phyloP scores from a whole-genome alignment of 352 stramenopile species.

The Pythium sp. region DNA sequence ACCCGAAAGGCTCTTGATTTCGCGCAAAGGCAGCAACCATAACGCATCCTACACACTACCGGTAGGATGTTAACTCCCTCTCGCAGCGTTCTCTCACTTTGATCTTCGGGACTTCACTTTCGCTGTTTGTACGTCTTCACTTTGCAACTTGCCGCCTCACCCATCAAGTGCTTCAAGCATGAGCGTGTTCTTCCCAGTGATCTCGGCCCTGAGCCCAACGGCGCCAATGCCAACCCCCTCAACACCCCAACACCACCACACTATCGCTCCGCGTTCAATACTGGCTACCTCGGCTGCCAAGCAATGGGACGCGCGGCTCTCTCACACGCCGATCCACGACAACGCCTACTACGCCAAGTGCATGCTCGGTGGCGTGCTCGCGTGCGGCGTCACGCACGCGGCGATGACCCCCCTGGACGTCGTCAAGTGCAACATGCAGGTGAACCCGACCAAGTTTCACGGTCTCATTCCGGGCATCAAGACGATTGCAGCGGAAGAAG shows the following conservation, averaged over 20 bases:
- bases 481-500: slow-evolving; percentile 87
- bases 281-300: slow-evolving; percentile 72
- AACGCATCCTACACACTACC: not conserved
- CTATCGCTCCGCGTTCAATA: slow-evolving; percentile 33
- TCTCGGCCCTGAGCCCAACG: slow-evolving; percentile 65
- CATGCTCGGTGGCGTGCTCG: slow-evolving; percentile 91
- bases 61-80: not conserved
- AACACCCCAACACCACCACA: slow-evolving; percentile 23
- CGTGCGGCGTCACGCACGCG: slow-evolving; percentile 92
- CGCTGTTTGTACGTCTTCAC: not conserved
- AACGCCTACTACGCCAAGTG: slow-evolving; percentile 93
- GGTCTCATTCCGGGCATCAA: slow-evolving; percentile 78
- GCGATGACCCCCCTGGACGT: slow-evolving; percentile 92
- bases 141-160: not conserved
- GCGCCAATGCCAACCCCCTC: slow-evolving; percentile 7
- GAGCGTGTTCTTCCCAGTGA: slow-evolving; percentile 76
- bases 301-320: slow-evolving; percentile 77
- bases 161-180: slow-evolving; percentile 29
- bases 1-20: not conserved
- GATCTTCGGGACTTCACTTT: not conserved
- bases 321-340: slow-evolving; percentile 82
- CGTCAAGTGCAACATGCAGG: slow-evolving; percentile 96
- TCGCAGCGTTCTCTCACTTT: not conserved
- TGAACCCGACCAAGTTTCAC: slow-evolving; percentile 86
- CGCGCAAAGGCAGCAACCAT: not conserved